Base-by-base conservation (phyloP, 192 early-diverging fungal species). In the Coemansia sp. region DNA sequence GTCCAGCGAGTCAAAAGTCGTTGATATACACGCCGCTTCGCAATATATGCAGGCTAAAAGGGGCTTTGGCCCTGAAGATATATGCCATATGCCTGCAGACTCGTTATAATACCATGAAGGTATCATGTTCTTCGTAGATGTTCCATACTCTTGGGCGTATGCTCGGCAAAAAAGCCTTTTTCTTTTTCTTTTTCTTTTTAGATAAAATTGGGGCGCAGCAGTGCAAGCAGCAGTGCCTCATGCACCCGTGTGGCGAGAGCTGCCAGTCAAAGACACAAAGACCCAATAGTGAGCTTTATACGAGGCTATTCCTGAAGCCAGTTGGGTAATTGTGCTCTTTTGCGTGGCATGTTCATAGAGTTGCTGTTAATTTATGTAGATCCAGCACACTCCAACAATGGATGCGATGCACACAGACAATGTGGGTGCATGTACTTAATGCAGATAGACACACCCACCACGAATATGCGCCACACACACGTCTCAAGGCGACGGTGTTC, bases 311-410 rank as follows among this genome's bases (percentile, higher is more conserved):
- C 36, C 61, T 20, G 10, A 20, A 12, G 59, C 38, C 38, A 24
- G 38, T 34, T 18, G 24, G 24, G 61, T 41, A 63, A 18, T 40
- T 62, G 31, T 34, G 55, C 2, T 6, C 34, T n/a, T 62, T 34
- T 62, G 60, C 38, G n/a, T 27, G 24, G 55, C 61, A 38, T 27
- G 2, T 63, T 24, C 36, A 63, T 57, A 57, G 54, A 29, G 54
- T n/a, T 36, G 29, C 57, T 59, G 27, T 34, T 63, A 63, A 63
- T 63, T 13, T 63, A 63, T n/a, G 36, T 63, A 41, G 57, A 20
- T 36, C 29, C 27, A 60, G 18, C 57, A 63, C 24, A 3, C 9
- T 38, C 15, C 24, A 63, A 34, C 38, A 63, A 63, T 24, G 18
- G 38, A 42, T 20, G 18, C 1, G 38, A 36, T 63, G 61, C 61